phyloP scores from a whole-genome alignment of 345 rosid species.

The Noccaea bulbosa region DNA sequence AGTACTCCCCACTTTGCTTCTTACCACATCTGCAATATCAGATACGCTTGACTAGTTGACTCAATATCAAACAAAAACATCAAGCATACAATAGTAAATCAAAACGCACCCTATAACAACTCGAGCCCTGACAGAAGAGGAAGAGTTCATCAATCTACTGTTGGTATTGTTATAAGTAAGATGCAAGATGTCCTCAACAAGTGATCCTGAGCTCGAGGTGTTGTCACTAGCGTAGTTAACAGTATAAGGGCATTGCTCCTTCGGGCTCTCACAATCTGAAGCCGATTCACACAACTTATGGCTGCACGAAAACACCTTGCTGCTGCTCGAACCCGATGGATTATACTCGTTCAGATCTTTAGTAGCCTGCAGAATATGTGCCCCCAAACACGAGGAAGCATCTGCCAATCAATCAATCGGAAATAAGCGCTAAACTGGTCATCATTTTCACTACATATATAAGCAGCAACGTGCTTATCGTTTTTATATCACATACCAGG shows the following conservation, averaged over 20 bases:
- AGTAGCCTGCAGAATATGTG: conserved; percentile 95
- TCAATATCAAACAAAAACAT: conserved; percentile 2
- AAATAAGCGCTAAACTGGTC: conserved; percentile 84
- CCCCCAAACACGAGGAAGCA: conserved; percentile 92
- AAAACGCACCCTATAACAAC: conserved; percentile 68
- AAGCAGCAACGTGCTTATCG: conserved; percentile 25
- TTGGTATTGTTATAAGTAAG: conserved; percentile 53
- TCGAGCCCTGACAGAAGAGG: conserved; percentile 63
- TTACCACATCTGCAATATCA: conserved; percentile 71
- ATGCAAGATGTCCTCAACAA: conserved; percentile 71
- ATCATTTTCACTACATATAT: conserved; percentile 35
- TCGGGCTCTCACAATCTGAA: conserved; percentile 59
- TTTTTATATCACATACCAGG: conserved; percentile 54
- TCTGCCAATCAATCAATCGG: conserved; percentile 97
- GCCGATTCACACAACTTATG: conserved; percentile 64
- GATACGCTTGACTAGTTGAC: background rate
- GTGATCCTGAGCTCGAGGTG: conserved; percentile 83
- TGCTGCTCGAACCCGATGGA: conserved; percentile 74
- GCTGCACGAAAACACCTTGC: conserved; percentile 74
- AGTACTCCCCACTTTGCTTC: conserved; percentile 83
- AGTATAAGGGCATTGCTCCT: conserved; percentile 72
- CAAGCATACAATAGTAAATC: background rate
- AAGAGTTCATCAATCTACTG: conserved; percentile 36
- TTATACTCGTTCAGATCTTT: conserved; percentile 74
- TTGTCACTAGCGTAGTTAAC: conserved; percentile 53